These are phyloP conservation scores for Aspergillus japonicus DNA, from an alignment of 2,329 filamentous ascomycete species.

Conservation along the genomic window DNA sequence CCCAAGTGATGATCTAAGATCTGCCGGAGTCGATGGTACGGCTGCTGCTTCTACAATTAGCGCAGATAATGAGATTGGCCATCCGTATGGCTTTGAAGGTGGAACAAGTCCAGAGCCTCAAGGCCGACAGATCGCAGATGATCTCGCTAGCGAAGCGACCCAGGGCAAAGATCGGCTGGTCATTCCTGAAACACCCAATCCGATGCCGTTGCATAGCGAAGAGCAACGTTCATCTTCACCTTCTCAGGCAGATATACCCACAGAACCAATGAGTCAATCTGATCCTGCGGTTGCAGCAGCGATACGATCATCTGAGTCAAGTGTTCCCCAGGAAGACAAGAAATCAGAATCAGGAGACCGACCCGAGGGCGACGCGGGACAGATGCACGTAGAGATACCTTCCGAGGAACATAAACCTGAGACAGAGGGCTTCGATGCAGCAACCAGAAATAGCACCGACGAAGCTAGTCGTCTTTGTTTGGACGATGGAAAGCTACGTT, in stretches of 20 bases:
- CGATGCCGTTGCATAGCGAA: background rate
- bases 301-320: constrained; percentile 2
- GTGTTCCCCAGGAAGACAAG: constrained; percentile 3
- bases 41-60: constrained; percentile 24
- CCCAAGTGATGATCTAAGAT: background rate
- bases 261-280: constrained; percentile 19
- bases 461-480: background rate
- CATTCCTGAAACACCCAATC: too few relatives aligned
- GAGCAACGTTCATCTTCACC: background rate
- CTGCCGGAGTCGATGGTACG: constrained; percentile 24
- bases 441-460: background rate
- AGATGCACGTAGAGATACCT: background rate
- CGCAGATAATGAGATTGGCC: background rate
- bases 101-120: too few relatives aligned
- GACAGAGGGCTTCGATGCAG: background rate
- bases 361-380: background rate
- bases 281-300: constrained; percentile 21
- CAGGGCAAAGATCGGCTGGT: too few relatives aligned
- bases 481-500: background rate
- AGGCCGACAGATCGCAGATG: too few relatives aligned
- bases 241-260: background rate
- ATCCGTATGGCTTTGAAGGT: too few relatives aligned
- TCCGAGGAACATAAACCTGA: background rate
- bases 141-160: too few relatives aligned
- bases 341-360: background rate